Conservation (phyloP, 2,329 filamentous ascomycete genomes). For the Myrmaecium sp. region DNA sequence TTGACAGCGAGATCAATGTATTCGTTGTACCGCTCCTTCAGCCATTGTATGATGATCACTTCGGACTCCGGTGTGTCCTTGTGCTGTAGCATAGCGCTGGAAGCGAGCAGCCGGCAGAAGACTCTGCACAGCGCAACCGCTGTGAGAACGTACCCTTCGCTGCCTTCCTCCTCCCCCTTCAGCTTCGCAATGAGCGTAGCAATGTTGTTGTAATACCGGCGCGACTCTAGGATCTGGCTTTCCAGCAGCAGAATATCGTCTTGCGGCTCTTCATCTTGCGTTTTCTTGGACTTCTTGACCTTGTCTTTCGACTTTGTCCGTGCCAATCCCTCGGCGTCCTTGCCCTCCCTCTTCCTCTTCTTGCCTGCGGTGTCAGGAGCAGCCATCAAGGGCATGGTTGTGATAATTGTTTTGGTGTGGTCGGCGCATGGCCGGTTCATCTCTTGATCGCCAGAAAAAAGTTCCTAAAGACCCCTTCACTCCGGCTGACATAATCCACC, state of each 20-base stretch:
- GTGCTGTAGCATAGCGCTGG: constrained; percentile 50
- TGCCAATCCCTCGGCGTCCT: constrained; percentile 16
- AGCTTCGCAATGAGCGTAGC: constrained; percentile 46
- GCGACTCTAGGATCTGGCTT: constrained; percentile 65
- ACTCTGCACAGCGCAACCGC: constrained; percentile 71
- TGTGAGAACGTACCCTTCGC: constrained; percentile 46
- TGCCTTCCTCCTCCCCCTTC: constrained; percentile 29
- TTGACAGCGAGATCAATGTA: constrained; percentile 44
- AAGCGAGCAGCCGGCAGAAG: constrained; percentile 64
- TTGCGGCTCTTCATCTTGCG: constrained; percentile 33
- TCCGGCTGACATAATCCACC: too few relatives aligned
- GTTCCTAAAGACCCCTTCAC: too few relatives aligned
- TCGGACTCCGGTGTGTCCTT: constrained; percentile 57
- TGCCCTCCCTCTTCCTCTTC: constrained; percentile 27
- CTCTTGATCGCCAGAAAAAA: constrained; percentile 1
- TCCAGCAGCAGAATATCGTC: constrained; percentile 60
- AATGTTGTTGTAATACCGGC: constrained; percentile 86
- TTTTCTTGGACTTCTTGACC: constrained; percentile 14
- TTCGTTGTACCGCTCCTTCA: constrained; percentile 56
- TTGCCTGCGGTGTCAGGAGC: constrained; percentile 13
- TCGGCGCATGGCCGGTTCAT: too few relatives aligned
- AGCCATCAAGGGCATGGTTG: constrained; percentile 23
- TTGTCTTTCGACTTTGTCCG: constrained; percentile 21
- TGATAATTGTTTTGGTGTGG: too few relatives aligned
- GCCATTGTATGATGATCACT: constrained; percentile 55